Conservation (phyloP, 2,329 filamentous ascomycete species). For the Colletotrichum nymphaeae region DNA sequence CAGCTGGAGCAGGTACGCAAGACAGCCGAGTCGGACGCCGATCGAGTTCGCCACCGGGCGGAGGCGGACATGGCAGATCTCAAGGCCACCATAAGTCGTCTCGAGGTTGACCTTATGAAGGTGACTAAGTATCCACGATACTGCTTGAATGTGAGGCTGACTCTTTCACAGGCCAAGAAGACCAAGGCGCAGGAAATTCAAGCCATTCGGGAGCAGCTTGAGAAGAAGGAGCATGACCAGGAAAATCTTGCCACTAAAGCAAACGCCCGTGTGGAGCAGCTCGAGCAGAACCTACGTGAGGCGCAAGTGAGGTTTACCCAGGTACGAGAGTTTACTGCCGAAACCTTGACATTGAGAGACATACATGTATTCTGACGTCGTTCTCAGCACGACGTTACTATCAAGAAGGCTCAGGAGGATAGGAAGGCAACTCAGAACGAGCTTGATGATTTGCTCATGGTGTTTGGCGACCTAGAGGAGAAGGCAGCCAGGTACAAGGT, state of each 20-base stretch:
- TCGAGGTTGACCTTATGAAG: slow-evolving; percentile 73
- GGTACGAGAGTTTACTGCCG: background rate
- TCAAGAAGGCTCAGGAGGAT: slow-evolving; percentile 68
- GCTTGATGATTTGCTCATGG: slow-evolving; percentile 83
- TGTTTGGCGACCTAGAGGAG: slow-evolving; percentile 84
- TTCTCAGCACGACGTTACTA: slow-evolving; percentile 45
- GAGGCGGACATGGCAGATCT: slow-evolving; percentile 75
- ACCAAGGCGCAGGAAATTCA: slow-evolving; percentile 70
- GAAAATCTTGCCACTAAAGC: slow-evolving; percentile 48
- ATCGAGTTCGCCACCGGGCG: slow-evolving; percentile 58
- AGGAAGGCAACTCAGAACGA: slow-evolving; percentile 75
- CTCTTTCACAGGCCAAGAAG: slow-evolving; percentile 63
- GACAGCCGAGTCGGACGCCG: slow-evolving; percentile 59
- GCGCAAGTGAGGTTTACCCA: slow-evolving; percentile 40
- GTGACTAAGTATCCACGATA: slow-evolving; percentile 46
- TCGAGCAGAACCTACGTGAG: slow-evolving; percentile 44
- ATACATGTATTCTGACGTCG: slow-evolving; percentile 4
- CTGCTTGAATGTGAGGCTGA: slow-evolving; percentile 34
- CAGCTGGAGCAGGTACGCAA: slow-evolving; percentile 60
- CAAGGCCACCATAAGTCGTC: slow-evolving; percentile 67
- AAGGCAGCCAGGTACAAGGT: slow-evolving; percentile 83
- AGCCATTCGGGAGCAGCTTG: slow-evolving; percentile 56
- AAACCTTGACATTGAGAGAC: background rate
- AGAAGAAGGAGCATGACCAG: slow-evolving; percentile 56
- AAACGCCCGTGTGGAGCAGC: slow-evolving; percentile 44